Evolutionary conservation across 352 stramenopile genomes (phyloP), one percentile per base, ranked within the genome.

Genomic region (Phytophthora sp.): DNA sequence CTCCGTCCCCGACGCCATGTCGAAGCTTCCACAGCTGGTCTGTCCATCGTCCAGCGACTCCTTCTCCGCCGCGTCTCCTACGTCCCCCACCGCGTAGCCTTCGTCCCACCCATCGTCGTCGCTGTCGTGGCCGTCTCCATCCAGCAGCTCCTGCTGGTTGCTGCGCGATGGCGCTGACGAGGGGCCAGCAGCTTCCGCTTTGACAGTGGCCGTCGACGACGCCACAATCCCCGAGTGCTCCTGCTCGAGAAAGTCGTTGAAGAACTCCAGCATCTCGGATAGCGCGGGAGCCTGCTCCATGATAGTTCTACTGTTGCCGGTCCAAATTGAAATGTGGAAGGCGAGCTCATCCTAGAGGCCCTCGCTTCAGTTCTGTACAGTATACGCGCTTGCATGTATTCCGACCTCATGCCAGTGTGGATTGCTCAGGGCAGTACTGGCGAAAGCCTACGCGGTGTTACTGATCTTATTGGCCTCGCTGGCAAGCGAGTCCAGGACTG

Each of bases 401-500:
- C 41, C 21, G 41, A 46, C 39, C 39, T n/a, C 21, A 46, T 18
- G 39, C 20, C 11, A 20, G 39, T 46, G 20, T 31, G 3, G 20
- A 46, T 46, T 18, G 17, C 37, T 20, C 11, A n/a, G 20, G 9
- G 15, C 8, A 28, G 10, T 31, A 31, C 41, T 48, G 23, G 41
- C 4, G 23, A 32, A 32, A 48, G 21, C 41, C 41, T 48, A 48
- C 41, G 30, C 41, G 41, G 23, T 21, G 28, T 48, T 48, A 58
- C 52, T 30, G 27, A 17, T 17, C 26, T 28, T 63, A 50, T 26
- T 59, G 11, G 2, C 37, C 37, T 64, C 28, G 17, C 11, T 39
- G 15, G 48, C 18, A 4, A 79, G 46, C 6, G 62, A 72, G 13
- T 55, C 62, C 32, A 77, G 18, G 23, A 81, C 57, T 5, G 66